Evolutionary conservation across 208 protist species (phyloP).

Genomic region (Leishmania major): DNA sequence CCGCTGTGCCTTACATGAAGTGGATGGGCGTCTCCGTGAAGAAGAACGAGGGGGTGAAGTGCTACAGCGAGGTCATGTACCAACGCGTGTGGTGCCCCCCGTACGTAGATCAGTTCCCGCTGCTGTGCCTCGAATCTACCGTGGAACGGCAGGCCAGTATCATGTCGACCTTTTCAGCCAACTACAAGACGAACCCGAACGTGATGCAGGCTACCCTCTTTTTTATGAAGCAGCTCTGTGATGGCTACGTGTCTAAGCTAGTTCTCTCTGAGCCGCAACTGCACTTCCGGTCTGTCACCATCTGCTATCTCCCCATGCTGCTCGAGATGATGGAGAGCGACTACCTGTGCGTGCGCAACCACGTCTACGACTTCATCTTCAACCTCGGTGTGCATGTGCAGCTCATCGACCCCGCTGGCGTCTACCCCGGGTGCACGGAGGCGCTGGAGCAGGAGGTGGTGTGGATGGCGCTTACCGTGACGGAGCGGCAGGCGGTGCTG

Average conservation of each 20-base stretch:
- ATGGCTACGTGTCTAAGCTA: constrained; percentile 83
- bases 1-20: constrained; percentile 8
- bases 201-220: constrained; percentile 74
- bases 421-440: constrained; percentile 68
- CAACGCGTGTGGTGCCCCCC: constrained; percentile 37
- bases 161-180: constrained; percentile 71
- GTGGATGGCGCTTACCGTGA: constrained; percentile 72
- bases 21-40: constrained; percentile 27
- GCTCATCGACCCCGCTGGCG: constrained; percentile 73
- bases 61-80: constrained; percentile 30
- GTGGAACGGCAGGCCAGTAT: constrained; percentile 69
- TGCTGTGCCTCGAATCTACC: constrained; percentile 63
- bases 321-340: constrained; percentile 84
- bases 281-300: constrained; percentile 75
- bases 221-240: constrained; percentile 86
- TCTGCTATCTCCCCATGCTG: constrained; percentile 82
- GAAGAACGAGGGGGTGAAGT: constrained; percentile 32
- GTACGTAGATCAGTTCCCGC: constrained; percentile 77
- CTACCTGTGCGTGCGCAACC: constrained; percentile 85
- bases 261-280: constrained; percentile 63
- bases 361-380: constrained; percentile 89
- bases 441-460: constrained; percentile 81
- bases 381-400: constrained; percentile 85
- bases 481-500: constrained; percentile 60
- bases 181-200: constrained; percentile 64